Percentiles rank a stretch among this genome's conserved stretches.
Conservation (phyloP, 2,329 filamentous ascomycete species). For the Colletotrichum tofieldiae region DNA sequence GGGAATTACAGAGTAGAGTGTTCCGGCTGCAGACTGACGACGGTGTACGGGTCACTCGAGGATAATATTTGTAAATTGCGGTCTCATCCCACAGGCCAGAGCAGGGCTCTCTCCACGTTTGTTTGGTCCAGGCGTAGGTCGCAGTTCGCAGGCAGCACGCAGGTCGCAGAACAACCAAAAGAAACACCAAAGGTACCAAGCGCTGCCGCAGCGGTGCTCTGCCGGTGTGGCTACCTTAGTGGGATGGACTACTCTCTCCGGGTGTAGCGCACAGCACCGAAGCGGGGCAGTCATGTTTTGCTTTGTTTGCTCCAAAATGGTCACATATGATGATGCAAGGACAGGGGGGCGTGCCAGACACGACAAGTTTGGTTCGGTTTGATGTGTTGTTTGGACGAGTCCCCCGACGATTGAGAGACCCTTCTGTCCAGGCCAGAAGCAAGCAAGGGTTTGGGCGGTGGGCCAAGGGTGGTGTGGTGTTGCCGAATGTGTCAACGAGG, state of each 20-base stretch:
- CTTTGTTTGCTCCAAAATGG: slow-evolving; percentile 16
- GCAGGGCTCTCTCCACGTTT: background rate
- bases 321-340: slow-evolving; percentile 30
- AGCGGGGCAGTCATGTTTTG: slow-evolving; percentile 6
- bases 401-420: background rate
- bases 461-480: slow-evolving; percentile 35
- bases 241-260: background rate
- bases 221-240: background rate
- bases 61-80: background rate
- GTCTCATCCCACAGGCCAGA: slow-evolving; percentile 1
- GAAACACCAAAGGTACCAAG: background rate
- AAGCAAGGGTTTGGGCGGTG: slow-evolving; percentile 10
- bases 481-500: slow-evolving; percentile 8
- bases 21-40: slow-evolving; percentile 18
- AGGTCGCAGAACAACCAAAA: background rate
- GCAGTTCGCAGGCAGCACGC: background rate
- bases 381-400: slow-evolving; percentile 14
- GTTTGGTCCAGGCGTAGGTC: background rate
- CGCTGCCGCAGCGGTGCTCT: background rate
- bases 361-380: slow-evolving; percentile 23
- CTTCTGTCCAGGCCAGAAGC: slow-evolving; percentile 4
- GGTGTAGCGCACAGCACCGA: background rate
- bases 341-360: slow-evolving; percentile 16
- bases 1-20: slow-evolving; percentile 26
- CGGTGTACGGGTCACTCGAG: background rate